Evolutionary conservation across 495 filamentous ascomycete species (phyloP), one percentile per base, ranked within the genome.

Genomic region (Parmelia sp.): DNA sequence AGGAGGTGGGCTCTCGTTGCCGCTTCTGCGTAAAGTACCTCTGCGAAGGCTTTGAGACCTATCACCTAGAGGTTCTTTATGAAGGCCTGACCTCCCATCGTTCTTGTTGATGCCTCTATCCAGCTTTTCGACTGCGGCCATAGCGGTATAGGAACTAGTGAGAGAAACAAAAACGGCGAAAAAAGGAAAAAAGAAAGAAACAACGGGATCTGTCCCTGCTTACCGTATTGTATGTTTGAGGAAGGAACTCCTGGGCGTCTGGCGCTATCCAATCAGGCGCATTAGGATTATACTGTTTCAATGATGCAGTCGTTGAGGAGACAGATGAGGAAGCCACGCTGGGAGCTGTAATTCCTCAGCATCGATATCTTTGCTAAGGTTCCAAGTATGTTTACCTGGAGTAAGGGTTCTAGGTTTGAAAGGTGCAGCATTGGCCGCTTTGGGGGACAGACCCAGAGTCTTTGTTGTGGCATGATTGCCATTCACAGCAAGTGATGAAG

Each of bases 401-500:
- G 74, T 70, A 27, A 74, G 63, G 60, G 70, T 74, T 69, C 79
- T 82, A 23, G 94, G 94, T 45, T 91, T 96, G 69, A 98, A 98
- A 15, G 91, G 88, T 58, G 90, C 89, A n/a, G 94, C 94, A 75
- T 80, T 91, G 3, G 88, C 95, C 64, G 89, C 87, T 74, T 92
- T 91, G 1, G 92, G 91, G 8, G 92, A 93, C 64, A 97, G 88
- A 25, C 82, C 80, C 39, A 83, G 80, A 12, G 82, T 77, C 71
- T 90, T 91, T 11, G 81, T 66, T 15, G 75, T 71, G 66, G 77
- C 71, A 62, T 81, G 75, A 74, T 82, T 75, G 78, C 80, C 65
- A 65, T 77, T 76, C 44, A 77, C 76, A 42, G 80, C 78, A 21
- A 86, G 71, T 57, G 82, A 71, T 21, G 86, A 82, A 27, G 94